Percentiles rank a stretch among this genome's conserved stretches.
Conservation (phyloP, 2,329 filamentous ascomycete genomes). For the Scolecobasidium constrictum region DNA sequence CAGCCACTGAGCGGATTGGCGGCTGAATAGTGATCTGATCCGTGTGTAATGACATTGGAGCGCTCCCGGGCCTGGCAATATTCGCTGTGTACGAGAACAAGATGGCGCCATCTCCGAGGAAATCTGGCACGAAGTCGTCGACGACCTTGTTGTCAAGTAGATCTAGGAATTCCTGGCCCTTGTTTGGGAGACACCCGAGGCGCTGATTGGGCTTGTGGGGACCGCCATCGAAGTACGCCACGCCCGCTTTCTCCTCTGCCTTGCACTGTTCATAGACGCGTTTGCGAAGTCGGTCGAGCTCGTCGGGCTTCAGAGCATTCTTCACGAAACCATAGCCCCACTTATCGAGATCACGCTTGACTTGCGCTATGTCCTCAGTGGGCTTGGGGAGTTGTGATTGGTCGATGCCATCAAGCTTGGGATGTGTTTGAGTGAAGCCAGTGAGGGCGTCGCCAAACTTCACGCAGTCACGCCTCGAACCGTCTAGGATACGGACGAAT, state of each 20-base stretch:
- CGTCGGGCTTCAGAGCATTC: slow-evolving; percentile 15
- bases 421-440: no score
- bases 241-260: slow-evolving; percentile 16
- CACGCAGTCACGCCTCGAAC: no score
- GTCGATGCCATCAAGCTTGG: no score
- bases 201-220: slow-evolving; percentile 13
- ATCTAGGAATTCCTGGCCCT: slow-evolving; percentile 20
- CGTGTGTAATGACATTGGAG: slow-evolving; percentile 18
- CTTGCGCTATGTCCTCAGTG: slow-evolving; percentile 19
- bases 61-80: slow-evolving; percentile 18
- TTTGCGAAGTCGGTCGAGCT: slow-evolving; percentile 16
- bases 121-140: slow-evolving; percentile 18
- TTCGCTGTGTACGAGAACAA: slow-evolving; percentile 22
- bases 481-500: no score
- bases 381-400: slow-evolving; percentile 11
- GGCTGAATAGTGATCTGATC: slow-evolving; percentile 19
- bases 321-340: slow-evolving; percentile 20
- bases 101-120: slow-evolving; percentile 19
- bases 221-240: slow-evolving; percentile 16
- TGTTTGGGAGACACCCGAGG: slow-evolving; percentile 14
- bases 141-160: slow-evolving; percentile 19
- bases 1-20: slow-evolving; percentile 16
- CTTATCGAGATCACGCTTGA: slow-evolving; percentile 17
- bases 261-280: slow-evolving; percentile 17
- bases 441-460: no score